These are phyloP conservation scores for Boletus rubropictus DNA, from an alignment of 768 basidiomycete genomes.

Conservation along the genomic window DNA sequence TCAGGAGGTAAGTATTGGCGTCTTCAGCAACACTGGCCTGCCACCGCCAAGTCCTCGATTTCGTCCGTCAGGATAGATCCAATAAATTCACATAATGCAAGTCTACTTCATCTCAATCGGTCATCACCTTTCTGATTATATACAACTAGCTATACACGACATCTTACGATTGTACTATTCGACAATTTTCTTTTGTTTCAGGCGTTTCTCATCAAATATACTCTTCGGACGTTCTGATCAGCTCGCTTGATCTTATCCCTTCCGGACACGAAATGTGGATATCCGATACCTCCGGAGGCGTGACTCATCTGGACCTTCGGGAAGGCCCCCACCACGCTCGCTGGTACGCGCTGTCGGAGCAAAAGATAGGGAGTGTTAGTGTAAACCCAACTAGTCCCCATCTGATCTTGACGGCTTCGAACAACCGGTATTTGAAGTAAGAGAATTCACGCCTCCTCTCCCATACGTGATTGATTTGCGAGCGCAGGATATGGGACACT, in stretches of 20 bases:
- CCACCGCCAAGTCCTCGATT: slow-evolving; percentile 71
- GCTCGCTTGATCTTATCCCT: slow-evolving; percentile 64
- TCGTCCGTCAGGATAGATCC: slow-evolving; percentile 77
- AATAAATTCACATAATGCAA: slow-evolving; percentile 64
- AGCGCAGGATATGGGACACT: slow-evolving; percentile 69
- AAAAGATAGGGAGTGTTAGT: slow-evolving; percentile 76
- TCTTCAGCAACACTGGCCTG: slow-evolving; percentile 80
- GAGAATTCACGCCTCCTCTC: slow-evolving; percentile 10
- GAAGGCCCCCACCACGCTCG: slow-evolving; percentile 48
- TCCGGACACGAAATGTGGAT: slow-evolving; percentile 80
- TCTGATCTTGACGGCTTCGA: slow-evolving; percentile 70
- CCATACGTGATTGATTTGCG: background rate
- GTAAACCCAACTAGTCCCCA: slow-evolving; percentile 66
- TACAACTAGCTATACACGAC: slow-evolving; percentile 63
- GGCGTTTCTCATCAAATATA: slow-evolving; percentile 68
- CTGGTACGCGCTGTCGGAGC: slow-evolving; percentile 60
- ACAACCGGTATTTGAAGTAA: slow-evolving; percentile 66
- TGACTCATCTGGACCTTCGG: slow-evolving; percentile 73
- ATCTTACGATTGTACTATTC: slow-evolving; percentile 77
- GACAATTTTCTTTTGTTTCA: slow-evolving; percentile 65
- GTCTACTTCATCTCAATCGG: slow-evolving; percentile 7
- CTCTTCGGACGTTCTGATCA: slow-evolving; percentile 52
- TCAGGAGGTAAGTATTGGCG: slow-evolving; percentile 78
- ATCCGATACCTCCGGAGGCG: slow-evolving; percentile 65
- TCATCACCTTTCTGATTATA: background rate